Evolutionary conservation across 192 early-diverging fungal genomes (phyloP), one percentile per base, ranked within the genome.

Genomic region (Rhizophagus prolifer): DNA sequence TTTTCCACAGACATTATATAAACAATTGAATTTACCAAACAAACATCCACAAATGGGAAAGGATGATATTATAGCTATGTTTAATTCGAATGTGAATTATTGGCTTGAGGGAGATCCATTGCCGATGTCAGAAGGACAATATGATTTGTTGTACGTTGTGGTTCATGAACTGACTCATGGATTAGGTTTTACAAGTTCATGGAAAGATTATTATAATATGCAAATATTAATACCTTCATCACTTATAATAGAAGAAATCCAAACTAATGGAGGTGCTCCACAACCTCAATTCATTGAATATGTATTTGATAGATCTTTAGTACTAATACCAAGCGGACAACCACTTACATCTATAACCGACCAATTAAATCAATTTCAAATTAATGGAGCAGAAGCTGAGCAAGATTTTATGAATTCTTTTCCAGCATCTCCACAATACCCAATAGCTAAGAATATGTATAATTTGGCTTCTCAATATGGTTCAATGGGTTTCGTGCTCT

Each of bases 1-100:
- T 64, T 85, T 81, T 34, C 84, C 84, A 21, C 84, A 85, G 60
- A 80, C 82, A n/a, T 44, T 81, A 23, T 31, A 83, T 9, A 85
- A 85, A 62, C 84, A 85, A 23, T 75, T 81, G 6, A 75, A 58
- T 26, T 23, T 74, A n/a, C 8, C 65, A n/a, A 38, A 38, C 6
- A 13, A 66, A 6, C 67, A 63, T 23, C 80, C 82, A 13, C 31
- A 64, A 21, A 83, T 72, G 61, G 61, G 34, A 12, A 14, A 46
- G 12, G 78, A 75, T 63, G 82, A 85, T 41, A 85, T 85, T 74
- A 61, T 60, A 78, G 78, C 50, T 12, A 58, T 72, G 68, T 83
- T 85, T 62, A 83, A 85, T 50, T 75, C 60, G 8, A 78, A 78
- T 16, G 58, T 59, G 3, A 66, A 79, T 25, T 85, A 77, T 65